Evolutionary conservation across 2,329 filamentous ascomycete species (phyloP), one percentile per base, ranked within the genome.

Genomic region (Mollisiaceae sp.): DNA sequence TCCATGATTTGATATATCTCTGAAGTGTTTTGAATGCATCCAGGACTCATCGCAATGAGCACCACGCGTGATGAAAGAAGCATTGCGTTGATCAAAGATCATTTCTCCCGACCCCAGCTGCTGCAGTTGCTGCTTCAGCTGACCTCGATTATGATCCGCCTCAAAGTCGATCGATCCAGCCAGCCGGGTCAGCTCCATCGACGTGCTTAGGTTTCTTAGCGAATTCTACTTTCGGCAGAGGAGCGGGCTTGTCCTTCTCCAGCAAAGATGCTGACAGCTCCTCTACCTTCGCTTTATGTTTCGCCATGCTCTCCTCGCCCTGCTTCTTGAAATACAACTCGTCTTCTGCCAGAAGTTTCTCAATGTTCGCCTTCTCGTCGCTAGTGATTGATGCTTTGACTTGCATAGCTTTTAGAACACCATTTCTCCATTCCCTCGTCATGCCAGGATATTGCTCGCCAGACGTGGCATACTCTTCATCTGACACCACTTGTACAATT

Each of bases 401-500:
- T 4, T 35, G 38, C 56, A 65, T 54, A 27, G 39, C 50, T n/a
- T 64, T 52, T 36, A 66, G 45, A 36, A 70, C 47, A 24, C 52
- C 59, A 12, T 52, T 9, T 56, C 57, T 66, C 65, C 63, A 69
- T 4, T 39, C 18, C 27, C 14, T 1, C 3, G 39, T 18, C 65
- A 69, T 69, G 9, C 67, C 67, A n/a, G 61, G 67, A 55, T 64
- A 70, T 27, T 8, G 1, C 3, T 15, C 11, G 11, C 61, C 60
- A 24, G 57, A 59, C 36, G 64, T n/a, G 8, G 36, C 67, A 56
- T 70, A 75, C n/a, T 75, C 82, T 56, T 85, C 79, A 72, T 90
- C 85, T 67, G 77, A 79, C 36, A 90, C 79, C 67, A 90, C 79
- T 76, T 89, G 80, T 60, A 90, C 80, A 69, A 89, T 82, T 55